Conservation (phyloP, 768 basidiomycete species). For the Chalciporus sphaerocephalus region DNA sequence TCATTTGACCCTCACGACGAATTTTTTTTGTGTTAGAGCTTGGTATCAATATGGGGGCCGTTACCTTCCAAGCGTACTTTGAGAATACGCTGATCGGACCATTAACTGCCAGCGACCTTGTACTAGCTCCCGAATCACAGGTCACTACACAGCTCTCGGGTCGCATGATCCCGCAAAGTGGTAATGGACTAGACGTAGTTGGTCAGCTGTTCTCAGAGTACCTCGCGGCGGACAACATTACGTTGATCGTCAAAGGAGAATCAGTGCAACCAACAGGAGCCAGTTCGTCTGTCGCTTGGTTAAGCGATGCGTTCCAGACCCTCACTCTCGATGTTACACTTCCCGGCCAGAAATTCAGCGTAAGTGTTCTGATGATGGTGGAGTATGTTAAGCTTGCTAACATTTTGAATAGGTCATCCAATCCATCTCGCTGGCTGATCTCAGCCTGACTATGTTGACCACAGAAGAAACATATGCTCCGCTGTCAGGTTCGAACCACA, state of each 20-base stretch:
- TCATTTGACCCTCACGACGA: constrained; percentile 12
- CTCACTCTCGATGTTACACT: constrained; percentile 57
- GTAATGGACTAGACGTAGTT: constrained; percentile 47
- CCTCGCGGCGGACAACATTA: constrained; percentile 59
- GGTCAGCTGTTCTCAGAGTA: constrained; percentile 65
- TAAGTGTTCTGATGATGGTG: constrained; percentile 20
- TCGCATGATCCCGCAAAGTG: constrained; percentile 59
- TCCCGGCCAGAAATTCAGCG: constrained; percentile 55
- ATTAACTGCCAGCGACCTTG: constrained; percentile 45
- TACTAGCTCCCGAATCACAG: constrained; percentile 45
- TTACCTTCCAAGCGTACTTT: constrained; percentile 60
- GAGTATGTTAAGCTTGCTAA: background rate
- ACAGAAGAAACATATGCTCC: constrained; percentile 56
- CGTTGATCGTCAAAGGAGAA: constrained; percentile 53
- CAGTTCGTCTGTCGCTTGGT: constrained; percentile 50
- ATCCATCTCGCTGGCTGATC: constrained; percentile 56
- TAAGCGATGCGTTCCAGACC: constrained; percentile 67
- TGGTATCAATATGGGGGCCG: constrained; percentile 64
- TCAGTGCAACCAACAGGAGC: constrained; percentile 58
- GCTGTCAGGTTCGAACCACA: constrained; percentile 51
- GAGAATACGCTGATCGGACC: constrained; percentile 55
- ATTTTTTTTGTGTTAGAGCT: constrained; percentile 41
- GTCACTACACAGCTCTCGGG: constrained; percentile 56
- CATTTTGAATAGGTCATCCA: constrained; percentile 47
- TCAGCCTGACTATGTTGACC: constrained; percentile 49